phyloP scores from a whole-genome alignment of 495 filamentous ascomycete genomes.

The Articulospora tetracladia region DNA sequence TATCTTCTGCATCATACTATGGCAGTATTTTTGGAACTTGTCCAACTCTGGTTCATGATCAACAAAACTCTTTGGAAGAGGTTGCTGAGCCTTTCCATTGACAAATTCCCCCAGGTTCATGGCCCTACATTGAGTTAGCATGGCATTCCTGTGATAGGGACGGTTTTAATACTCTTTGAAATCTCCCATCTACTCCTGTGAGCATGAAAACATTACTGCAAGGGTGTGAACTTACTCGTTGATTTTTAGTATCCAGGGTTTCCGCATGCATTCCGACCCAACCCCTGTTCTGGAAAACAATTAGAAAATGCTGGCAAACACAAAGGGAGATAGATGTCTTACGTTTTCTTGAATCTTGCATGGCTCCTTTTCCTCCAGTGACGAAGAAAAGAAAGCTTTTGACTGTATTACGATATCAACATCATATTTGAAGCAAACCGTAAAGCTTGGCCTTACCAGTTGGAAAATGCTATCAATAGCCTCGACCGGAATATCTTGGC shows the following conservation, averaged over 20 bases:
- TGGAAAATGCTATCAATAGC: slow-evolving; percentile 73
- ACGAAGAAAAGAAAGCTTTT: slow-evolving; percentile 70
- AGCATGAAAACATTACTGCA: background rate
- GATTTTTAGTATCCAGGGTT: slow-evolving; percentile 78
- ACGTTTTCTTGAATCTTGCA: slow-evolving; percentile 70
- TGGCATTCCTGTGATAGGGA: background rate
- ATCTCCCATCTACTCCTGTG: slow-evolving; percentile 63
- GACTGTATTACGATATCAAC: slow-evolving; percentile 47
- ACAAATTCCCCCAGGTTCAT: slow-evolving; percentile 88
- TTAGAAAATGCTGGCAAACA: slow-evolving; percentile 10
- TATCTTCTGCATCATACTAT: slow-evolving; percentile 66
- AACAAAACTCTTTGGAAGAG: slow-evolving; percentile 64
- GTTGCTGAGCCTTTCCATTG: slow-evolving; percentile 71
- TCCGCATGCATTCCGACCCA: slow-evolving; percentile 90
- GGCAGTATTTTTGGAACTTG: slow-evolving; percentile 65
- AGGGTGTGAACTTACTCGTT: slow-evolving; percentile 53
- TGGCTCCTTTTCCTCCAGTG: slow-evolving; percentile 64
- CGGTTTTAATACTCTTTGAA: slow-evolving; percentile 76
- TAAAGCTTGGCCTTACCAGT: slow-evolving; percentile 46
- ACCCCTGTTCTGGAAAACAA: slow-evolving; percentile 61
- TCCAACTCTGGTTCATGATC: slow-evolving; percentile 56
- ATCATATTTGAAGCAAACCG: background rate
- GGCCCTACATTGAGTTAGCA: slow-evolving; percentile 49
- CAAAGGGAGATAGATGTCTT: background rate
- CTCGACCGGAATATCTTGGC: slow-evolving; percentile 60